Evolutionary conservation across 345 rosid species (phyloP), one percentile per base, ranked within the genome.

Genomic region (Lumnitzera racemosa): DNA sequence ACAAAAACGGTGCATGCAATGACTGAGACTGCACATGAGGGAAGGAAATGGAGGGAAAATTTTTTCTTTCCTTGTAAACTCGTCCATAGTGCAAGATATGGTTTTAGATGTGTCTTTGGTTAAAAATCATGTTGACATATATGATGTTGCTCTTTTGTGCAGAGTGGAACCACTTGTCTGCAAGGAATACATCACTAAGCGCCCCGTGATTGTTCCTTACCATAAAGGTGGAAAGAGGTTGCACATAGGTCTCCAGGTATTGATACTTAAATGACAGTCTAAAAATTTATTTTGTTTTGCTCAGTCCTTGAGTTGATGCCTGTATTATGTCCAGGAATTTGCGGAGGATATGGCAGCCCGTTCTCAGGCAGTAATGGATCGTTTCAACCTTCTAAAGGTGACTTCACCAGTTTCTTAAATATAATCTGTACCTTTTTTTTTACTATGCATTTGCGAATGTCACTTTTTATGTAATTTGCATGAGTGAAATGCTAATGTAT

Each of bases 91-190:
- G 49, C 36, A 13, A 0, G 24, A 31, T 56, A 3, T 24, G 16
- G 29, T 16, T 61, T 16, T 55, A 17, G 49, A 11, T 15, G 7
- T 48, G 17, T 41, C 16, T 10, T 24, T 8, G 31, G n/a, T 23
- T 48, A 31, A 51, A 29, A 49, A 25, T 11, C 41, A 46, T 25
- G 31, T 0, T 29, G 51, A 10, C n/a, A 15, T 50, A 29, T 4
- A 51, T 3, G 14, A 51, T 51, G 23, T 51, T 17, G 4, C 20
- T 57, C 17, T 58, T 68, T 58, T 71, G 54, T 63, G 51, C 87
- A 90, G 97, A 81, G 54, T 88, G 57, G 99, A 94, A 67, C 99
- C 99, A 53, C 89, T 94, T 57, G 92, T 94, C 54, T 94, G 99
- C 71, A 86, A 88, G 72, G 96, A 88, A 63, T 83, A 73, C 70